Evolutionary conservation across 208 protist species (phyloP).

Genomic region (Crithidia acanthocephali): DNA sequence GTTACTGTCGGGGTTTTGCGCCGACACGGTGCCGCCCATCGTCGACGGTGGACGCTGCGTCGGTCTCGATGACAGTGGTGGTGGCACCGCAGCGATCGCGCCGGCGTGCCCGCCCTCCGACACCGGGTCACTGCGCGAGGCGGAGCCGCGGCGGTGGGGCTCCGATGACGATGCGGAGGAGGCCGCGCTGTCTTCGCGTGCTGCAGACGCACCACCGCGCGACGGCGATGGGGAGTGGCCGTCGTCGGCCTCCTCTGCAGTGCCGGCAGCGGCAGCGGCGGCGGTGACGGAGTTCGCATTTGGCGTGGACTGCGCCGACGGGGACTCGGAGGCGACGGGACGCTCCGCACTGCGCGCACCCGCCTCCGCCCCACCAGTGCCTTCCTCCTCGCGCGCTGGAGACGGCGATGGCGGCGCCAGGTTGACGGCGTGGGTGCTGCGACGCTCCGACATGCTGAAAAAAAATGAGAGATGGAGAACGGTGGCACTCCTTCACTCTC

Average conservation of each 20-base stretch:
- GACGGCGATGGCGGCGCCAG: constrained; percentile 38
- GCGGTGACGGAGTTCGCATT: constrained; percentile 19
- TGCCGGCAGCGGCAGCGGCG: constrained; percentile 4
- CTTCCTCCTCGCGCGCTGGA: constrained; percentile 30
- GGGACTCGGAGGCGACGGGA: constrained; percentile 3
- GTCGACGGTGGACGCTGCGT: neutral
- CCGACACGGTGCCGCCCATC: neutral
- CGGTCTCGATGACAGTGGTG: constrained; percentile 7
- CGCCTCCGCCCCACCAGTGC: neutral
- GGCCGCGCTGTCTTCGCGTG: neutral
- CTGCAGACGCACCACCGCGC: neutral
- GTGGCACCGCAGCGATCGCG: constrained; percentile 9
- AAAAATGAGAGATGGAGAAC: neutral
- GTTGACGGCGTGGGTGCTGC: constrained; percentile 12
- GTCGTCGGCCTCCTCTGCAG: neutral
- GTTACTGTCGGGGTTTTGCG: neutral
- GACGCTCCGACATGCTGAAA: constrained; percentile 27
- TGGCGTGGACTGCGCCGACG: constrained; percentile 22
- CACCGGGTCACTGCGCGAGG: neutral
- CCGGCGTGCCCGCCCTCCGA: neutral
- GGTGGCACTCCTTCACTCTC: too few species aligned
- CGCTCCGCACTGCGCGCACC: constrained; percentile 18
- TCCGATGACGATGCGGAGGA: neutral
- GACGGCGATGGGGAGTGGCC: constrained; percentile 14
- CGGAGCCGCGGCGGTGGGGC: neutral